Base-by-base conservation (phyloP, 169 alveolate genomes). In the Plasmodium gonderi region DNA sequence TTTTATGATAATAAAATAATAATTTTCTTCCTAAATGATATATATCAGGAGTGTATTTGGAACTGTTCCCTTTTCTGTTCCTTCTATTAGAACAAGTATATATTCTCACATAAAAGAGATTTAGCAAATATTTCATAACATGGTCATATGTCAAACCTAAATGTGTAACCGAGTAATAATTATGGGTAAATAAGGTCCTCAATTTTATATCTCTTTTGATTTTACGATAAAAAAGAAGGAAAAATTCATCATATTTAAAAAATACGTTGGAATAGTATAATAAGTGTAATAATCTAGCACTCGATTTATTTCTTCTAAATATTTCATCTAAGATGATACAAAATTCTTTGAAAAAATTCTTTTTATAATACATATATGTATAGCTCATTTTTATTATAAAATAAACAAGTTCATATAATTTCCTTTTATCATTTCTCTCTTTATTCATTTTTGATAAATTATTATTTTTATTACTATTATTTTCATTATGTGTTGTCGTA, bases 191-290 rank as follows among this genome's bases (percentile, higher is more conserved):
- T 29, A 31, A 17, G 26, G 4, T 38, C 38, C 72, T 60, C n/a
- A 60, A 60, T 42, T 79, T 38, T 3, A 31, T 26, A 36, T 69
- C 81, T 51, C 40, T 83, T 60, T 60, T 83, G 20, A 74, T 31
- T 76, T 51, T 51, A 11, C 68, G 44, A n/a, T 12, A 17, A 45
- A 75, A 75, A 75, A 75, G 45, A 6, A 31, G 40, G 20, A 51
- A 75, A 75, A 75, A 85, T 36, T 85, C 89, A 36, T 75, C 72
- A 54, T 45, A 75, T 36, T 75, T 42, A 85, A 85, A 85, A 51
- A 17, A 75, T 11, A 7, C 9, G 31, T 85, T 54, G 20, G 68
- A 60, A 51, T 29, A 85, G n/a, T 42, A 42, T 23, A 85, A 76
- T 31, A 76, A 33, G 67, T 64, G 20, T 3, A 54, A 75, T 20